Evolutionary conservation across 331 rosid species (phyloP).

Genomic region (Cydonia oblonga): DNA sequence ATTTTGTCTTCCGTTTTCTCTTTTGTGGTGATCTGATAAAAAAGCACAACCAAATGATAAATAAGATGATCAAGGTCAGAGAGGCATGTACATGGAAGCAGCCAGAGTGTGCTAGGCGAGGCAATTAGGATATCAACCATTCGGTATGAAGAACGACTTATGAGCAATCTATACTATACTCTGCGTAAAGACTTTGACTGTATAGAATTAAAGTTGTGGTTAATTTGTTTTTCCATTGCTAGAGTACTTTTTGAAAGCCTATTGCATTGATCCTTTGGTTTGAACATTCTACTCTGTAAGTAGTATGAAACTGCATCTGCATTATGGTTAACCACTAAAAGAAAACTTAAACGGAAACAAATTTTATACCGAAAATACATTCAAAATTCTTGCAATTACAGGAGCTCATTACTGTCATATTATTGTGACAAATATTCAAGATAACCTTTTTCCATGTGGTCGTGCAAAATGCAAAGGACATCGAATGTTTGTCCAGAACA

Average conservation of each 20-base stretch:
- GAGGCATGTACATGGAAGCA: background rate
- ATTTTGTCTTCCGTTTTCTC: conserved; percentile 12
- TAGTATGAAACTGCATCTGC: background rate
- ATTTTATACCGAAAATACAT: background rate
- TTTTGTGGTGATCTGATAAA: conserved; percentile 32
- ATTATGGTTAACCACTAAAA: background rate
- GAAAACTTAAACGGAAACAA: background rate
- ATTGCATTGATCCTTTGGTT: background rate
- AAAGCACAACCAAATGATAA: conserved; percentile 3
- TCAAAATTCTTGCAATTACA: background rate
- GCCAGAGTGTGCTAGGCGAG: background rate
- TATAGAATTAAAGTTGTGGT: background rate
- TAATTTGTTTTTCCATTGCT: background rate
- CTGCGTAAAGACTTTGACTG: background rate
- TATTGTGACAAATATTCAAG: background rate
- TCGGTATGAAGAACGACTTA: background rate
- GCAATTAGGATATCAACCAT: background rate
- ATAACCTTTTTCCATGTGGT: background rate
- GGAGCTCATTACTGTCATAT: background rate
- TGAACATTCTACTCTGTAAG: background rate
- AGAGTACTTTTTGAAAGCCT: background rate
- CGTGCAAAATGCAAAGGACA: background rate
- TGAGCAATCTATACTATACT: background rate
- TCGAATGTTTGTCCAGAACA: background rate
- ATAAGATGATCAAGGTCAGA: background rate